Conservation (phyloP, 306 rosid species). For the Fragaria ananassa region DNA sequence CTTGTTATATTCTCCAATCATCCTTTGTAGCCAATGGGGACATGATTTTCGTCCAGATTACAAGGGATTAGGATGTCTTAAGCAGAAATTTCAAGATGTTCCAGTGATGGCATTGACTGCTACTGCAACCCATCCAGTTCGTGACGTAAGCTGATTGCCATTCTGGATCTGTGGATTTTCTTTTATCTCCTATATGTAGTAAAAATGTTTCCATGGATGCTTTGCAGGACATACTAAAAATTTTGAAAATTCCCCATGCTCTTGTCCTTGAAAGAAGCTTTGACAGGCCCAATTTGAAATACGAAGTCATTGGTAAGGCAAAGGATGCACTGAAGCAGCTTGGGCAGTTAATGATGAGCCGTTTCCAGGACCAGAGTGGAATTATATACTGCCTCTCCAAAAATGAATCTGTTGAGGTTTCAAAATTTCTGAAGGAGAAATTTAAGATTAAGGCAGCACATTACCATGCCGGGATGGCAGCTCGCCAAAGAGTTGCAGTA, state of each 20-base stretch:
- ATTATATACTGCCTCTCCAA: constrained; percentile 93
- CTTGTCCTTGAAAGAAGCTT: constrained; percentile 92
- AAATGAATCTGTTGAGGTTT: constrained; percentile 86
- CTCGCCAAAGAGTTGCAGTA: constrained; percentile 76
- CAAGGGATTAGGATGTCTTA: constrained; percentile 80
- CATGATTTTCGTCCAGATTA: constrained; percentile 99
- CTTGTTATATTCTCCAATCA: constrained; percentile 8
- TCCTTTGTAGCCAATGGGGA: constrained; percentile 89
- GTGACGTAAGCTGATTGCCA: constrained; percentile 45
- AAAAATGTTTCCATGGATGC: constrained; percentile 11
- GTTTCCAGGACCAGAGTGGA: constrained; percentile 73
- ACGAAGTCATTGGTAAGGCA: constrained; percentile 76
- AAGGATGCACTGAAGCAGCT: constrained; percentile 80
- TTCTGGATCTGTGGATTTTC: constrained; percentile 7
- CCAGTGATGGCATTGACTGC: constrained; percentile 99
- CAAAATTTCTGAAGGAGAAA: constrained; percentile 61
- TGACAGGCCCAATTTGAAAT: constrained; percentile 92
- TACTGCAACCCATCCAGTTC: constrained; percentile 88
- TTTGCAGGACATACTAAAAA: constrained; percentile 77
- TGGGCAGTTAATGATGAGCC: constrained; percentile 55
- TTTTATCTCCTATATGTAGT: constrained; percentile 1
- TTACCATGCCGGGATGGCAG: constrained; percentile 90
- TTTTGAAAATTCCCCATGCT: constrained; percentile 78
- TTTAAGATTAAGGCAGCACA: constrained; percentile 66
- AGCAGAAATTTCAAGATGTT: constrained; percentile 68